Conservation (phyloP, 2,329 filamentous ascomycete genomes). For the Alternaria gansuensis region DNA sequence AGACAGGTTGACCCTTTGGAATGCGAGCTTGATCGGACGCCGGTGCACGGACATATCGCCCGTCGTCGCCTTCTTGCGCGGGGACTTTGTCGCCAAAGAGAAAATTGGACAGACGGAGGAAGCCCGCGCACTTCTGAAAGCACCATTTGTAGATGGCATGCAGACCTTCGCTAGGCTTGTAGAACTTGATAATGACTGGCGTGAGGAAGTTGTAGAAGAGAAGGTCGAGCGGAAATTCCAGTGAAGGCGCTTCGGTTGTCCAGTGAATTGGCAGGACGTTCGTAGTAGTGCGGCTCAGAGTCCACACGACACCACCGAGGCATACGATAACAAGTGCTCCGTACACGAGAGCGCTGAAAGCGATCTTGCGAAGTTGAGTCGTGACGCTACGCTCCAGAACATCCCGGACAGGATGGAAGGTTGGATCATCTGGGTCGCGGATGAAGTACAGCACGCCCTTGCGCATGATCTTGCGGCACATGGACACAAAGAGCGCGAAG, state of each 20-base stretch:
- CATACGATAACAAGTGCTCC: constrained; percentile 92
- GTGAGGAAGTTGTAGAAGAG: constrained; percentile 97
- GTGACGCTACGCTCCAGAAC: constrained; percentile 92
- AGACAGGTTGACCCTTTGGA: constrained; percentile 82
- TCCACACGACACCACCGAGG: constrained; percentile 94
- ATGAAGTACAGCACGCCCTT: constrained; percentile 97
- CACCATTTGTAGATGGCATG: constrained; percentile 94
- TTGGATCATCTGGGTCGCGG: constrained; percentile 95
- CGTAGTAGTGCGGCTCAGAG: constrained; percentile 72
- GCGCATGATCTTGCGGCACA: constrained; percentile 98
- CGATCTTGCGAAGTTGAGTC: constrained; percentile 93
- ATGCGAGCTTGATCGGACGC: constrained; percentile 95
- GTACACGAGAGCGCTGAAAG: constrained; percentile 95
- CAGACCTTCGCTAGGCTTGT: constrained; percentile 84
- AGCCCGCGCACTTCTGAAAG: constrained; percentile 86
- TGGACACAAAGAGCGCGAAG: constrained; percentile 96
- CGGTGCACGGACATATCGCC: constrained; percentile 88
- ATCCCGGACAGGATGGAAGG: constrained; percentile 96
- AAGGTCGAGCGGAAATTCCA: constrained; percentile 94
- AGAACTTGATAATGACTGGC: constrained; percentile 82
- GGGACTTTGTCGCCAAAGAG: constrained; percentile 83
- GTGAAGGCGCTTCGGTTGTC: constrained; percentile 87
- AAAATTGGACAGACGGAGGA: constrained; percentile 86
- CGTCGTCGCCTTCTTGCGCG: constrained; percentile 85
- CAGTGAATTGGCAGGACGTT: constrained; percentile 89